phyloP scores from a whole-genome alignment of 176 grass and related monocot species.

The Triticum urartu region DNA sequence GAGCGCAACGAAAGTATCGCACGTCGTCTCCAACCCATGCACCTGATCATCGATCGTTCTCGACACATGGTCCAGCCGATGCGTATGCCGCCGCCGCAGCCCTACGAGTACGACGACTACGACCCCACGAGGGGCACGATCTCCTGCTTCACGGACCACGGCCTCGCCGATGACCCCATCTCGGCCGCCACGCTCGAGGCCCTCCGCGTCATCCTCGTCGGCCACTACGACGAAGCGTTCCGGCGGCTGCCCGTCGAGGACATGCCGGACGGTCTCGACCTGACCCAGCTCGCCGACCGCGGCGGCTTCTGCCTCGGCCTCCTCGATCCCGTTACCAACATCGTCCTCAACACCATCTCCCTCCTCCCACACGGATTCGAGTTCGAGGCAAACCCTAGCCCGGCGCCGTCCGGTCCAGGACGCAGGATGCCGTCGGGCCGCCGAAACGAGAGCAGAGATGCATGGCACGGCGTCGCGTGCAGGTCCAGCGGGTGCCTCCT shows the following conservation, averaged over 20 bases:
- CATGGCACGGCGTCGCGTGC: background rate
- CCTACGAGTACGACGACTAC: background rate
- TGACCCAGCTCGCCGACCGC: background rate
- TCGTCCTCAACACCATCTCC: background rate
- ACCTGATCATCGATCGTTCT: background rate
- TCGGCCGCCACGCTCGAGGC: background rate
- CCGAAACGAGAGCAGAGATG: background rate
- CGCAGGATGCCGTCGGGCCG: background rate
- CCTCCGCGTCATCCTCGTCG: background rate
- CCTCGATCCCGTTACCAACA: background rate
- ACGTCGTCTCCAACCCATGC: too few species aligned
- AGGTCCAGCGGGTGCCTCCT: background rate
- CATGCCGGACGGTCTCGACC: background rate
- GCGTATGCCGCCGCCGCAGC: background rate
- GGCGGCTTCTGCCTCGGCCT: background rate
- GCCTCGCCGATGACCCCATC: background rate
- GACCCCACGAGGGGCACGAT: background rate
- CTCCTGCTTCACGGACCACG: background rate
- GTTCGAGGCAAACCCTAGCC: background rate
- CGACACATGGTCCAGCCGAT: background rate
- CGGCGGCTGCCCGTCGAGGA: background rate
- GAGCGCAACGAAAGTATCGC: too few species aligned
- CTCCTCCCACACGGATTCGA: background rate
- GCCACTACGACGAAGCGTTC: background rate
- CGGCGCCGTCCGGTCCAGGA: accelerated